Evolutionary conservation across 257 asterid genomes (phyloP).

Genomic region (Fraxinus cuspidata): DNA sequence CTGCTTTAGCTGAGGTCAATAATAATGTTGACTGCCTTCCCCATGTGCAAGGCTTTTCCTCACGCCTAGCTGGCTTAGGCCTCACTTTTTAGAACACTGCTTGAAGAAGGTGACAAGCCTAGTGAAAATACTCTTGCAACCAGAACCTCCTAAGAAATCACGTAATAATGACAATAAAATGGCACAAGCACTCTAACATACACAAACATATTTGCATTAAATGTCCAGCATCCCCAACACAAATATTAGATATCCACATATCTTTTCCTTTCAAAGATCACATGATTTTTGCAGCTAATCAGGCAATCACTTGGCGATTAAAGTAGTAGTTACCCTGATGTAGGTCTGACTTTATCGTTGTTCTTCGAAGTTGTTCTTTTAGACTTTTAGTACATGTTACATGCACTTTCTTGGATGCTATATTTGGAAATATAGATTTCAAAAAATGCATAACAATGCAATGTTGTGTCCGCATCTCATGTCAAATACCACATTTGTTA

Average conservation of each 20-base stretch:
- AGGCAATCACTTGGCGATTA: not conserved
- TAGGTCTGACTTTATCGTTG: not conserved
- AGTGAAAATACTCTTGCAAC: constrained; percentile 9
- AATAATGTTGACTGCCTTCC: too few relatives aligned
- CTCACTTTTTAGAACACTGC: too few relatives aligned
- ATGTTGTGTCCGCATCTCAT: not conserved
- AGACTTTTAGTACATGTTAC: not conserved
- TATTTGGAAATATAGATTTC: not conserved
- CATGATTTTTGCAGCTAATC: not conserved
- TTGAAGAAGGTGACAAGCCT: constrained; percentile 12
- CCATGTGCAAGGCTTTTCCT: too few relatives aligned
- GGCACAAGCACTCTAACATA: not conserved
- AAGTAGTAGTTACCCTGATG: not conserved
- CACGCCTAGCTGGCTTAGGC: too few relatives aligned
- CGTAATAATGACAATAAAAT: not conserved
- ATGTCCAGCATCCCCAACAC: not conserved
- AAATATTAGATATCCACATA: not conserved
- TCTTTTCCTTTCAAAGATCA: not conserved
- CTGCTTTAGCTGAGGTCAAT: too few relatives aligned
- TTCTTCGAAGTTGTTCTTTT: not conserved
- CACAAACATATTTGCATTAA: not conserved
- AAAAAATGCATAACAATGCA: not conserved
- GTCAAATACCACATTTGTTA: not conserved
- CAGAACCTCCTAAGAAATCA: not conserved
- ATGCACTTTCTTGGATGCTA: not conserved